phyloP scores from a whole-genome alignment of 768 basidiomycete genomes.

The Russula sp. region DNA sequence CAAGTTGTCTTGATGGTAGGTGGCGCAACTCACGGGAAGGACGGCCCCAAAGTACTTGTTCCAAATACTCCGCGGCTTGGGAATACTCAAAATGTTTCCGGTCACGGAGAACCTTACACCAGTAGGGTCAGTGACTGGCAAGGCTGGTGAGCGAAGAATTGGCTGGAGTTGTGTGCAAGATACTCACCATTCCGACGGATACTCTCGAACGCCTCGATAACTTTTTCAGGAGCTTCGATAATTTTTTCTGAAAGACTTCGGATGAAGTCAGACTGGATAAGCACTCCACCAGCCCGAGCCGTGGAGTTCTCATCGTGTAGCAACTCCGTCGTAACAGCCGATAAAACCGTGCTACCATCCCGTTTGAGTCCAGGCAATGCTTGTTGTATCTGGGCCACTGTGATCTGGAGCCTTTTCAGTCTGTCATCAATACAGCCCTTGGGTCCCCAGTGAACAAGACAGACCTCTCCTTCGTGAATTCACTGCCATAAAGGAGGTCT shows the following conservation, averaged over 20 bases:
- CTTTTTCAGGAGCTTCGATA: conserved; percentile 61
- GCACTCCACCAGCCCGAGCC: conserved; percentile 55
- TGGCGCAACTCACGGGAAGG: conserved; percentile 43
- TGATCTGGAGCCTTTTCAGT: conserved; percentile 64
- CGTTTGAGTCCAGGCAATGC: conserved; percentile 88
- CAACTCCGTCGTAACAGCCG: conserved; percentile 59
- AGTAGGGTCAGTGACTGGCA: conserved; percentile 70
- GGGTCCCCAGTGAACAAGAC: conserved; percentile 11
- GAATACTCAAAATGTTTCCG: conserved; percentile 71
- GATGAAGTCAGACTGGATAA: conserved; percentile 71
- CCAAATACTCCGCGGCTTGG: conserved; percentile 70
- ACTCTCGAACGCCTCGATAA: conserved; percentile 67
- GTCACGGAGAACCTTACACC: conserved; percentile 84
- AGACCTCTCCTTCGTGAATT: conserved; percentile 76
- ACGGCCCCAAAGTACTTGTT: conserved; percentile 54
- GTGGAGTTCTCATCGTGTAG: conserved; percentile 66
- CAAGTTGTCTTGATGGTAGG: not conserved
- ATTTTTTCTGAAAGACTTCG: conserved; percentile 67
- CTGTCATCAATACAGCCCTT: not conserved
- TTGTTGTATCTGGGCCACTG: conserved; percentile 83
- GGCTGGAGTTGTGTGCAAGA: not conserved
- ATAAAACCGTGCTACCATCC: conserved; percentile 73
- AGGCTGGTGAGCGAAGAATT: not conserved
- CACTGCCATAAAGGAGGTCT: conserved; percentile 66
- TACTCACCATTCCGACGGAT: conserved; percentile 60